Conservation (phyloP, 108 stramenopile genomes). For the Nitzschia sp. region DNA sequence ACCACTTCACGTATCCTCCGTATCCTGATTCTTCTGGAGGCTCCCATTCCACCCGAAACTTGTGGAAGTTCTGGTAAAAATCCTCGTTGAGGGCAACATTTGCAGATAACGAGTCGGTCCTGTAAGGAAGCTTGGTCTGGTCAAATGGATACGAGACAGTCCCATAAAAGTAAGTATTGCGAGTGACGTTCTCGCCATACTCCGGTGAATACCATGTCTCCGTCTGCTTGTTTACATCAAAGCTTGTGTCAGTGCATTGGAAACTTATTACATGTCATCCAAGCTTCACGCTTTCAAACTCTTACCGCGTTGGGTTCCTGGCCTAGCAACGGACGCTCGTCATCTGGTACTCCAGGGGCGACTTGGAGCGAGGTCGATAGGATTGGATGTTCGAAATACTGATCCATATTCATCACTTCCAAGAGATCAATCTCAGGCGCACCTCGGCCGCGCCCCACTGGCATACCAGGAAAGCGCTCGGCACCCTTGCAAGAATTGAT, state of each 20-base stretch:
- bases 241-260: too few relatives aligned
- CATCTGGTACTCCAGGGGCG: constrained; percentile 5
- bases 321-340: constrained; percentile 1
- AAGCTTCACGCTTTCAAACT: background rate
- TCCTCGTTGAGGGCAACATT: constrained; percentile 60
- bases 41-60: constrained; percentile 84
- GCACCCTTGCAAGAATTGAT: constrained; percentile 71
- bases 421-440: constrained; percentile 88
- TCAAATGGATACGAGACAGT: constrained; percentile 14
- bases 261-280: too few relatives aligned
- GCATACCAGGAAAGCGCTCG: constrained; percentile 61
- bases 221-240: too few relatives aligned
- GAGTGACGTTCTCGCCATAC: constrained; percentile 4
- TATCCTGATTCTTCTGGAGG: constrained; percentile 56
- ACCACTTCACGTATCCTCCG: constrained; percentile 76
- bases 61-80: constrained; percentile 53
- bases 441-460: constrained; percentile 64
- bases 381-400: constrained; percentile 14
- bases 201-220: constrained; percentile 12
- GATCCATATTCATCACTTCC: constrained; percentile 78
- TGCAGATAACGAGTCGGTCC: constrained; percentile 79
- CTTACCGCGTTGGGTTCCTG: constrained; percentile 8
- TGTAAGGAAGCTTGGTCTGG: constrained; percentile 40
- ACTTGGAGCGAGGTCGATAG: constrained; percentile 15
- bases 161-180: constrained; percentile 15